A percentile compares a stretch with the other conserved stretches of the same genome.
Conservation (phyloP, 352 stramenopile genomes). For the Phytophthora pistaciae region DNA sequence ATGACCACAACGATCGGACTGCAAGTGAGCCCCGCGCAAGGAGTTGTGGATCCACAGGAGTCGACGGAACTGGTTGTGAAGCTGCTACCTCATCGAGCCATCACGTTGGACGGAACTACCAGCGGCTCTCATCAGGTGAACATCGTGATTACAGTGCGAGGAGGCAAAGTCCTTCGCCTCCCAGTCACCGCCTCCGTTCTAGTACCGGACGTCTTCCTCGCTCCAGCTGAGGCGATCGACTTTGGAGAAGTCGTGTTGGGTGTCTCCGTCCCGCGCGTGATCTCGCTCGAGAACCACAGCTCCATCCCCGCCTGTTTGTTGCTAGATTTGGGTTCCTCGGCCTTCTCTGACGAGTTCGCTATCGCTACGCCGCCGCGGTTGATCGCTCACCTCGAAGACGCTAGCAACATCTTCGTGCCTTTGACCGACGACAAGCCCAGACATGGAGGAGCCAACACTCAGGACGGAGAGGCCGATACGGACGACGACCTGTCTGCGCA, state of each 20-base stretch:
- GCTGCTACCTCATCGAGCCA: constrained; percentile 60
- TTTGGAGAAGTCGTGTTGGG: constrained; percentile 89
- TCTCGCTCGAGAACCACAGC: constrained; percentile 86
- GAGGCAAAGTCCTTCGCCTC: constrained; percentile 73
- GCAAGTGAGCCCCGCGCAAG: constrained; percentile 48
- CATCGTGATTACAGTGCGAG: constrained; percentile 55
- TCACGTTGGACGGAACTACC: constrained; percentile 54
- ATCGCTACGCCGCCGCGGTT: constrained; percentile 62
- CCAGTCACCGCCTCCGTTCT: constrained; percentile 72
- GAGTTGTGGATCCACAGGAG: constrained; percentile 59
- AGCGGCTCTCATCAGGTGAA: constrained; percentile 56
- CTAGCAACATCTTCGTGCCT: constrained; percentile 83
- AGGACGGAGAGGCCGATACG: constrained; percentile 2
- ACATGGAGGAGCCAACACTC: constrained; percentile 1
- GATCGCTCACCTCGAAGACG: constrained; percentile 71
- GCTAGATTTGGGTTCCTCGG: constrained; percentile 64
- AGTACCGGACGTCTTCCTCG: constrained; percentile 83
- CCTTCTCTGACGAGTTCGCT: constrained; percentile 70
- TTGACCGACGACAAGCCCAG: constrained; percentile 35
- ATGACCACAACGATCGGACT: constrained; percentile 50
- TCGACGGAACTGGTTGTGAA: constrained; percentile 62
- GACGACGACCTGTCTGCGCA: constrained; percentile 9
- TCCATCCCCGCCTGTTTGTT: constrained; percentile 82
- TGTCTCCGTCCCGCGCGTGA: constrained; percentile 58
- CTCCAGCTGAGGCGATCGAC: constrained; percentile 46